Percentiles rank a stretch among this genome's conserved stretches.
These are phyloP conservation scores for Hypocrella siamensis DNA, from an alignment of 2,329 filamentous ascomycete species.

Conservation along the genomic window DNA sequence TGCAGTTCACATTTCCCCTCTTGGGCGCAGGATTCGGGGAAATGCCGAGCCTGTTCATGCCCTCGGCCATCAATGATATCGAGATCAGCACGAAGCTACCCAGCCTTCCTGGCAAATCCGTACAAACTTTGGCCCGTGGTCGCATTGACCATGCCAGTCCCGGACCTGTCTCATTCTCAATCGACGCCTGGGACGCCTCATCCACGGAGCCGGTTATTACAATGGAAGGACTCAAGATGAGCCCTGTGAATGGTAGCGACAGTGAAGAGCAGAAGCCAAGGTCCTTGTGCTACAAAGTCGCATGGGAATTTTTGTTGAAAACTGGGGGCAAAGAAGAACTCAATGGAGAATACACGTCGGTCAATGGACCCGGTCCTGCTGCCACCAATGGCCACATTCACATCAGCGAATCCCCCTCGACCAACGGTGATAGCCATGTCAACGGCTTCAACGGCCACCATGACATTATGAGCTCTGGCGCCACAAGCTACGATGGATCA, in stretches of 20 bases:
- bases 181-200: conserved; percentile 16
- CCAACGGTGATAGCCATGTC: neutral
- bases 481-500: too few species aligned
- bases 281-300: conserved; percentile 25
- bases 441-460: neutral
- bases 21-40: conserved; percentile 16
- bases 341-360: conserved; percentile 1
- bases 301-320: conserved; percentile 23
- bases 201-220: conserved; percentile 16
- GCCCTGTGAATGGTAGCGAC: conserved; percentile 22
- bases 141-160: conserved; percentile 9
- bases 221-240: conserved; percentile 21
- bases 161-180: conserved; percentile 16
- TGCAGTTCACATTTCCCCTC: conserved; percentile 23
- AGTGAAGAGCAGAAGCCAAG: conserved; percentile 8
- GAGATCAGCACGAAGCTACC: conserved; percentile 12
- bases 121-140: conserved; percentile 13
- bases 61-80: conserved; percentile 15
- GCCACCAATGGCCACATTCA: conserved; percentile 3
- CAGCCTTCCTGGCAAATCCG: conserved; percentile 11
- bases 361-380: neutral
- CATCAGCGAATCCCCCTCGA: too few species aligned
- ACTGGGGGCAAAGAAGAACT: neutral
- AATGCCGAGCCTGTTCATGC: conserved; percentile 21
- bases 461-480: neutral